phyloP scores from a whole-genome alignment of 164 flowering plant species.

The Protea cynaroides region DNA sequence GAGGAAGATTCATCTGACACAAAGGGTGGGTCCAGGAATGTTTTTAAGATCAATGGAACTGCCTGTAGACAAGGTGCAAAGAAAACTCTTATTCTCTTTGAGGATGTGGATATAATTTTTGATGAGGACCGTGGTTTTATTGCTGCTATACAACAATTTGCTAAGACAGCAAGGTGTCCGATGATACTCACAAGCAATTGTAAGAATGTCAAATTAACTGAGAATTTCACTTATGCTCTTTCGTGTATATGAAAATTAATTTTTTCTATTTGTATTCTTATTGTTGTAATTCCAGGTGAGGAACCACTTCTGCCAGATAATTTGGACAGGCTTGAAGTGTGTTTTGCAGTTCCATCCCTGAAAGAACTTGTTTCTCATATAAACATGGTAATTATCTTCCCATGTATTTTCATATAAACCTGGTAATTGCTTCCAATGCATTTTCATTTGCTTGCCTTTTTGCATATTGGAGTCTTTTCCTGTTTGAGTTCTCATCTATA shows the following conservation, averaged over 20 bases:
- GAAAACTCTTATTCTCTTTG: conserved; percentile 79
- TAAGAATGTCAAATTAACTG: conserved; percentile 32
- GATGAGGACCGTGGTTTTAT: conserved; percentile 86
- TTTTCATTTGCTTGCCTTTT: background rate
- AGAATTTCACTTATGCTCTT: background rate
- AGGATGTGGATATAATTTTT: conserved; percentile 83
- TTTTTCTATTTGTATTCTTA: background rate
- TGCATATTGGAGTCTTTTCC: background rate
- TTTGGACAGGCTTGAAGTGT: conserved; percentile 54
- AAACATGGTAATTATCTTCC: conserved; percentile 38
- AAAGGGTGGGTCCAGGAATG: conserved; percentile 8
- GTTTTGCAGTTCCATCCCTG: conserved; percentile 52
- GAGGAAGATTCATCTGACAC: conserved; percentile 26
- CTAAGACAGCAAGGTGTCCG: conserved; percentile 83
- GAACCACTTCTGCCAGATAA: conserved; percentile 59
- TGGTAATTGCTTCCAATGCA: conserved; percentile 35
- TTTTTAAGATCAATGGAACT: conserved; percentile 18
- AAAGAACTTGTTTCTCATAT: conserved; percentile 52
- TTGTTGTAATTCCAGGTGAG: conserved; percentile 36
- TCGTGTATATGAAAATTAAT: background rate
- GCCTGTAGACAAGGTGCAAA: conserved; percentile 22
- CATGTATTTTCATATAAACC: conserved; percentile 6
- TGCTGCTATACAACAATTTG: conserved; percentile 66
- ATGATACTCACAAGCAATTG: conserved; percentile 85
- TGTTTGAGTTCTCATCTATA: conserved; percentile 7